Evolutionary conservation across 2,329 filamentous ascomycete genomes (phyloP).

Genomic region (Paecilomyces sp.): DNA sequence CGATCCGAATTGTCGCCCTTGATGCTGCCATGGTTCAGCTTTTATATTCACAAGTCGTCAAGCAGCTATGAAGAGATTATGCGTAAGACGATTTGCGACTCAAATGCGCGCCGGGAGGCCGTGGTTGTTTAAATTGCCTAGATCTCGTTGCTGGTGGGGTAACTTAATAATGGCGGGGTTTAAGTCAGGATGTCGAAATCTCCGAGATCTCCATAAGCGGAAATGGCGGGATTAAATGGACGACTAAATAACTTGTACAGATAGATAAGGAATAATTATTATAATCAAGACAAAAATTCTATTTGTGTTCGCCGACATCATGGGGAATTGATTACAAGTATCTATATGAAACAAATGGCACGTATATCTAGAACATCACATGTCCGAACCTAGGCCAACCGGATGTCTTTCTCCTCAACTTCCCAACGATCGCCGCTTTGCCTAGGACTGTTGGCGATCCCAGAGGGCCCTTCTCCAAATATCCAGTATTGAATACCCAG

Average conservation of each 20-base stretch:
- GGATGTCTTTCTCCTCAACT: slow-evolving; percentile 30
- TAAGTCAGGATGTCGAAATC: slow-evolving; percentile 1
- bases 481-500: slow-evolving; percentile 42
- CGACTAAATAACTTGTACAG: not conserved
- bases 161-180: not conserved
- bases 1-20: slow-evolving; percentile 32
- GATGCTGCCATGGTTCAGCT: slow-evolving; percentile 20
- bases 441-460: slow-evolving; percentile 15
- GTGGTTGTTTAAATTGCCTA: not conserved
- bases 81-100: not conserved
- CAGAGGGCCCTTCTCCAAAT: slow-evolving; percentile 28
- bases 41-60: not conserved
- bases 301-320: not conserved
- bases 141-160: not conserved
- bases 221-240: not conserved
- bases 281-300: not conserved
- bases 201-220: not conserved
- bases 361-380: not conserved
- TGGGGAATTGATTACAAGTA: not conserved
- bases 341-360: not conserved
- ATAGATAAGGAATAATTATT: not conserved
- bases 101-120: not conserved
- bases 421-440: slow-evolving; percentile 19
- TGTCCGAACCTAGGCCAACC: slow-evolving; percentile 20
- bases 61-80: not conserved